Conservation (phyloP, 176 grass and related monocot species). For the Rhynchospora tenuis region DNA sequence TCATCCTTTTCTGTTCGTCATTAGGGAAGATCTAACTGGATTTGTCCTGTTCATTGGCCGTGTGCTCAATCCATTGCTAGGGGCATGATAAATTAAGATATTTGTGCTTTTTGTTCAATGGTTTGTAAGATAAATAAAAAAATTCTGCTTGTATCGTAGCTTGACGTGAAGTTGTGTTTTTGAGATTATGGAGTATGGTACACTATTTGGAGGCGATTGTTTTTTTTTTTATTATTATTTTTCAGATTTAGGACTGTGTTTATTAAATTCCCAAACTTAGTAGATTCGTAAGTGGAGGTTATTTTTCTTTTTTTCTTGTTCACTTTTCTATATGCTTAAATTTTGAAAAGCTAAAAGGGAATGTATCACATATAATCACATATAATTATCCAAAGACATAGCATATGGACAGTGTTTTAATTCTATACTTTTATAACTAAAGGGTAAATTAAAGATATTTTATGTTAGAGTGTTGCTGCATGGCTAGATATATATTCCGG, state of each 20-base stretch:
- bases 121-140: slow-evolving; percentile 28
- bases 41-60: slow-evolving; percentile 32
- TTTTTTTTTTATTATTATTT: not conserved
- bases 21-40: slow-evolving; percentile 34
- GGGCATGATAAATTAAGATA: not conserved
- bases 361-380: not conserved
- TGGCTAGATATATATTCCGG: not conserved
- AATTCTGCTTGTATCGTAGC: not conserved
- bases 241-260: not conserved
- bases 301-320: not conserved
- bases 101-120: not conserved
- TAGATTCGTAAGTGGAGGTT: not conserved
- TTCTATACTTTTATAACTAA: not conserved
- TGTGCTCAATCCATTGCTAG: slow-evolving; percentile 29
- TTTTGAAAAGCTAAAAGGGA: not conserved
- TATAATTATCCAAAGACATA: not conserved
- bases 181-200: not conserved
- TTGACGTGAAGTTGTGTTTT: not conserved
- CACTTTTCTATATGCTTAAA: not conserved
- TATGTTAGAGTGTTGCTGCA: no score
- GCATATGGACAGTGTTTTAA: not conserved
- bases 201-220: not conserved
- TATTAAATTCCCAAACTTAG: not conserved
- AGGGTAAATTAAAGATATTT: not conserved
- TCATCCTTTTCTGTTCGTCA: slow-evolving; percentile 34